Percentiles rank a stretch among this genome's conserved stretches.
These are phyloP conservation scores for Pseudozyma sp. DNA, from an alignment of 1,284 basidiomycete species.

Conservation along the genomic window DNA sequence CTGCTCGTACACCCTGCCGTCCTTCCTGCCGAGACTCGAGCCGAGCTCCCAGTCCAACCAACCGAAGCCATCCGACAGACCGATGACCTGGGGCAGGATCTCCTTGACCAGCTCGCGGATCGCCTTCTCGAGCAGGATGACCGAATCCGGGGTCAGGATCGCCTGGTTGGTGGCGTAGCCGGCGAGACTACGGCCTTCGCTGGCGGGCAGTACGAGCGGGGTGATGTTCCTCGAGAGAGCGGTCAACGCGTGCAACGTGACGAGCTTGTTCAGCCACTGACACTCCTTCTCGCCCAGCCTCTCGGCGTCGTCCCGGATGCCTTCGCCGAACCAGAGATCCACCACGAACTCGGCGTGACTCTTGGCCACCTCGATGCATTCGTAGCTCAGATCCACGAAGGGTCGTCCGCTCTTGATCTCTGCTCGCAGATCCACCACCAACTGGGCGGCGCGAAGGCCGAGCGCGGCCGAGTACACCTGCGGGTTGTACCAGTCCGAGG, in stretches of 20 bases:
- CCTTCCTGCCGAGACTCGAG: constrained; percentile 75
- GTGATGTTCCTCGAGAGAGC: constrained; percentile 58
- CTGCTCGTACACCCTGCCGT: constrained; percentile 78
- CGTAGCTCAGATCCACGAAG: constrained; percentile 57
- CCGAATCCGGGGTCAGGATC: constrained; percentile 70
- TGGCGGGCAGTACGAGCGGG: constrained; percentile 73
- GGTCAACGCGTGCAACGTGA: constrained; percentile 53
- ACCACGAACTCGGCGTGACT: constrained; percentile 62
- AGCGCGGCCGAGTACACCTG: constrained; percentile 55
- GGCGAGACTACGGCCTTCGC: constrained; percentile 74
- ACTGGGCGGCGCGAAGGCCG: constrained; percentile 54
- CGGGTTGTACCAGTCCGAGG: constrained; percentile 55
- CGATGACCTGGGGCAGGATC: constrained; percentile 78
- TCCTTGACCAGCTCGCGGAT: constrained; percentile 73
- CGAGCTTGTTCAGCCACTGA: constrained; percentile 55
- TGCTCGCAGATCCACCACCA: constrained; percentile 57
- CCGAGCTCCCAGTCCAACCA: constrained; percentile 81
- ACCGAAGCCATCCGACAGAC: constrained; percentile 79
- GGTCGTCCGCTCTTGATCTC: constrained; percentile 51
- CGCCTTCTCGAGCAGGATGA: constrained; percentile 73
- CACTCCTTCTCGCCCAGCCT: constrained; percentile 37
- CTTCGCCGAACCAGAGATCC: constrained; percentile 62
- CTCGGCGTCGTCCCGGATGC: constrained; percentile 45
- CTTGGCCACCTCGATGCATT: constrained; percentile 63
- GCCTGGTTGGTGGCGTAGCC: constrained; percentile 74